Base-by-base conservation (phyloP, 345 rosid genomes). In the Lagerstroemia speciosa region DNA sequence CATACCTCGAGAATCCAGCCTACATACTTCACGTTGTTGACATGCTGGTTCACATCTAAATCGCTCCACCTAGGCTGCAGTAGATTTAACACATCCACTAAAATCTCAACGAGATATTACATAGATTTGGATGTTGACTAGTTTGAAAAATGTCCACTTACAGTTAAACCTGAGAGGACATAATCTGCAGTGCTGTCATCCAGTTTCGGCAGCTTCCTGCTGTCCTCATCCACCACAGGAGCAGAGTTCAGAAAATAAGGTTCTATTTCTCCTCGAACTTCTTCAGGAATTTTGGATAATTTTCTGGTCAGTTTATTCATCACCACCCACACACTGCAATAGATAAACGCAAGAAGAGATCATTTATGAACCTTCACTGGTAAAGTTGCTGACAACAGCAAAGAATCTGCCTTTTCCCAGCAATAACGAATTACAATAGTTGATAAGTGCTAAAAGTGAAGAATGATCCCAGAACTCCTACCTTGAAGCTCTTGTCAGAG, bases 1-100 rank as follows among this genome's bases (percentile, higher is more conserved):
- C 34, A 32, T 79, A 89, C 96, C 89, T 94, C 99, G 27, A 94
- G 90, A 58, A 89, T 91, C 99, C 99, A 94, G 64, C 88, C 90
- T 11, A 95, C 78, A 84, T 95, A 92, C 78, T 95, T 92, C 72
- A 92, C 99, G 82, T 95, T 95, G 80, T 90, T 95, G 43, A 90
- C 98, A 76, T 88, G 99, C 74, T 88, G 96, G 81, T 90, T 91
- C 75, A 87, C 82, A 80, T 91, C 98, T 62, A 91, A 69, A 74
- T 94, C 95, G 69, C 84, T 89, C 99, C 96, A 91, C 46, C 91
- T 72, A 60, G 96, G 97, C 99, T 94, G 93, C 58, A 76, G 67
- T 30, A 1, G 36, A 29, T 5, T 41, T 36, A 2, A 58, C 11
- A 16, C 26, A 8, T 20, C 34, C 15, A 40, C 55, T 24, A 38